Evolutionary conservation across 805 yeast species (phyloP).

Genomic region (Ogataea saltuana): DNA sequence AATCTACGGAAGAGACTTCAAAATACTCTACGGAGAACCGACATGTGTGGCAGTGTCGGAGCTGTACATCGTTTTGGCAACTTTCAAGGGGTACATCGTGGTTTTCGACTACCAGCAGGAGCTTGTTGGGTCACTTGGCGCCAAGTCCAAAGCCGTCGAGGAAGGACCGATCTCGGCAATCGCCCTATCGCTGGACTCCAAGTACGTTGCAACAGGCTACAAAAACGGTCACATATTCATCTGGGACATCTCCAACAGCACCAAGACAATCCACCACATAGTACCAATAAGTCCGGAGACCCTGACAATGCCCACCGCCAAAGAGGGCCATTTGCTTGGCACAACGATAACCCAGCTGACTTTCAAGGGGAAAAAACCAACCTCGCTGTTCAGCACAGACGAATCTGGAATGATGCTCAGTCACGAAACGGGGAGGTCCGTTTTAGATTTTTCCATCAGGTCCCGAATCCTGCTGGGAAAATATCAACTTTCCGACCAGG

Average conservation of each 20-base stretch:
- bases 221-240: constrained; percentile 61
- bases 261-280: constrained; percentile 32
- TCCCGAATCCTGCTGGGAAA: constrained; percentile 56
- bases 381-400: constrained; percentile 60
- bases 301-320: constrained; percentile 16
- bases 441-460: constrained; percentile 50
- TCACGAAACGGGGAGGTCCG: constrained; percentile 63
- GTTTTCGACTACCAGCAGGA: constrained; percentile 71
- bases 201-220: constrained; percentile 69
- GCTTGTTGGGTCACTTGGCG: constrained; percentile 44
- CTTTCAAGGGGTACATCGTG: constrained; percentile 62
- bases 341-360: constrained; percentile 44
- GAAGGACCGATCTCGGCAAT: constrained; percentile 55
- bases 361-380: constrained; percentile 51
- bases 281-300: constrained; percentile 32
- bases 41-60: constrained; percentile 45
- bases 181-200: constrained; percentile 66
- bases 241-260: constrained; percentile 58
- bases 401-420: constrained; percentile 55
- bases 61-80: constrained; percentile 60
- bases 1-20: constrained; percentile 22
- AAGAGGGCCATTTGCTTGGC: constrained; percentile 38
- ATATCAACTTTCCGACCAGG: constrained; percentile 26
- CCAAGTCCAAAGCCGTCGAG: constrained; percentile 31
- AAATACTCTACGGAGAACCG: constrained; percentile 49